Evolutionary conservation across 352 stramenopile genomes (phyloP).

Genomic region (Phytophthora aleatoria): DNA sequence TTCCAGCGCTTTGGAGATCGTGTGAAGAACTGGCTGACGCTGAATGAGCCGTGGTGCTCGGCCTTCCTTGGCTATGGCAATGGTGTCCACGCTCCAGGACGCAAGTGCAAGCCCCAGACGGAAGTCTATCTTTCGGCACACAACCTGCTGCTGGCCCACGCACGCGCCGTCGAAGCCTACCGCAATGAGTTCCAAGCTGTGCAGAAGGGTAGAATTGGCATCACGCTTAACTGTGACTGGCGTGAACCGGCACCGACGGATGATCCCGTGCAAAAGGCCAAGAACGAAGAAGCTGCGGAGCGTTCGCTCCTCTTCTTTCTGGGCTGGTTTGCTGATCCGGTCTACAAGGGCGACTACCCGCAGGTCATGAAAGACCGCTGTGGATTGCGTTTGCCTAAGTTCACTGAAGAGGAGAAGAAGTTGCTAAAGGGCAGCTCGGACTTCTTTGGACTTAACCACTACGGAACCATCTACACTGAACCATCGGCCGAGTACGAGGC

Average conservation of each 20-base stretch:
- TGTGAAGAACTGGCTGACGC: slow-evolving; percentile 93
- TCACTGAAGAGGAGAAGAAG: slow-evolving; percentile 86
- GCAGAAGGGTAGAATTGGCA: slow-evolving; percentile 87
- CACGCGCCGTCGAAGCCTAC: slow-evolving; percentile 82
- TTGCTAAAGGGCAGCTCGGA: slow-evolving; percentile 87
- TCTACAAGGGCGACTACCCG: slow-evolving; percentile 94
- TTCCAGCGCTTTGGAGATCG: slow-evolving; percentile 92
- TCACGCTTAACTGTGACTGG: slow-evolving; percentile 93
- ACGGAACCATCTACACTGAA: slow-evolving; percentile 68
- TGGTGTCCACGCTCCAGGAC: slow-evolving; percentile 83
- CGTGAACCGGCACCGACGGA: slow-evolving; percentile 68
- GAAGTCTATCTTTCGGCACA: slow-evolving; percentile 88
- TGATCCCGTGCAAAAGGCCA: slow-evolving; percentile 53
- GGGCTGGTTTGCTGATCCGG: slow-evolving; percentile 93
- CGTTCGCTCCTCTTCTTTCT: slow-evolving; percentile 88
- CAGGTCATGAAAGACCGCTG: slow-evolving; percentile 88
- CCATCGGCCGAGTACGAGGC: slow-evolving; percentile 50
- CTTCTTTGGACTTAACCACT: slow-evolving; percentile 97
- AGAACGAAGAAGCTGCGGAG: slow-evolving; percentile 70
- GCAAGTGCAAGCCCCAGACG: slow-evolving; percentile 43
- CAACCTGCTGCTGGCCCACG: slow-evolving; percentile 90
- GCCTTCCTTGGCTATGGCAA: slow-evolving; percentile 86
- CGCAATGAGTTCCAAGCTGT: slow-evolving; percentile 69
- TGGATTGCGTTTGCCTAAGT: slow-evolving; percentile 84
- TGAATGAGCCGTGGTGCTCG: slow-evolving; percentile 93